Evolutionary conservation across 768 basidiomycete species (phyloP).

Genomic region (Tephrocybe sp.): DNA sequence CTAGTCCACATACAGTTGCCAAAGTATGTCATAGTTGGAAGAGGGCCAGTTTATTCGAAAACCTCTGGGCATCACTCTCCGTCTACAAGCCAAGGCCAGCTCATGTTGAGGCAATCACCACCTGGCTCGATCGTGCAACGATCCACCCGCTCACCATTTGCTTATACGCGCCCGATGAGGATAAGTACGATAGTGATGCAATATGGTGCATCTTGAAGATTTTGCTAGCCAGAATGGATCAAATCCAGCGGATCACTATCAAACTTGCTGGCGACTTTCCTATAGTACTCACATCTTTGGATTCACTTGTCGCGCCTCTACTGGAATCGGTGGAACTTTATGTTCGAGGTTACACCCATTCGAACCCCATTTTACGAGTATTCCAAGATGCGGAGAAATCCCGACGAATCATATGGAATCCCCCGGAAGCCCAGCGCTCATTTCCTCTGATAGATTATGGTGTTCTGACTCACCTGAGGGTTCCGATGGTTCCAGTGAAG

Average conservation of each 20-base stretch:
- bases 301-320: background rate
- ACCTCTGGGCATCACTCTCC: conserved; percentile 9
- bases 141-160: background rate
- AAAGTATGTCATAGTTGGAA: conserved; percentile 5
- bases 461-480: conserved; percentile 6
- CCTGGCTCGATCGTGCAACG: conserved; percentile 3
- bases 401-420: background rate
- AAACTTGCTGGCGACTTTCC: background rate
- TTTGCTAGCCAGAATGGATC: background rate
- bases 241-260: background rate
- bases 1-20: conserved; percentile 1
- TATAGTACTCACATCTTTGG: background rate
- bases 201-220: background rate
- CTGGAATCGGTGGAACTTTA: conserved; percentile 7
- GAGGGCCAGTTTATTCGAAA: background rate
- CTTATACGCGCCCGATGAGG: background rate
- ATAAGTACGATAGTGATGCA: background rate
- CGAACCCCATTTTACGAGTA: background rate
- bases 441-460: conserved; percentile 1
- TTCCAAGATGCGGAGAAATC: background rate
- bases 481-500: background rate
- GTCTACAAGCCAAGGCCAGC: conserved; percentile 6
- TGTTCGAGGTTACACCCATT: background rate
- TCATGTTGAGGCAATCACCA: background rate
- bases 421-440: background rate